These are phyloP conservation scores for Talaromyces sp. DNA, from an alignment of 2,329 filamentous ascomycete genomes.

Conservation along the genomic window DNA sequence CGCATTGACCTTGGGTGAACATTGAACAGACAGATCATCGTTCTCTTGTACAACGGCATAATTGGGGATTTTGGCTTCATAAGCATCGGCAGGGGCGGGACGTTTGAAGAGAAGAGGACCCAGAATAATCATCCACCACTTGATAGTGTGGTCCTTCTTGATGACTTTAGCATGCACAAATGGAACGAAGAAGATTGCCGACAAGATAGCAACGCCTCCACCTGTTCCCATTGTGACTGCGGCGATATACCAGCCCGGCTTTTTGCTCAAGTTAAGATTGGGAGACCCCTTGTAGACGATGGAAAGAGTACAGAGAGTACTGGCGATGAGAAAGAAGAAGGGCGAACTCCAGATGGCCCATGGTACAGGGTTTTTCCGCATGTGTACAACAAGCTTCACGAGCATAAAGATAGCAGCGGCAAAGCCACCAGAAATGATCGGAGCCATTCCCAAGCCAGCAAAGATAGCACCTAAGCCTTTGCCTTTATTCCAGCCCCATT, in stretches of 20 bases:
- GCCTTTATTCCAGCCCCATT: constrained; percentile 66
- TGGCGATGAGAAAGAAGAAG: constrained; percentile 72
- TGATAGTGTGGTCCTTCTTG: constrained; percentile 61
- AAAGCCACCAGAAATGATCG: constrained; percentile 60
- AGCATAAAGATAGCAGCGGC: constrained; percentile 65
- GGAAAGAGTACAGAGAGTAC: constrained; percentile 67
- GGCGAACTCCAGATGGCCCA: constrained; percentile 71
- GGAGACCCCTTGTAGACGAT: constrained; percentile 79
- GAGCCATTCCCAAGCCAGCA: constrained; percentile 66
- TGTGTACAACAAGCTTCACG: constrained; percentile 65
- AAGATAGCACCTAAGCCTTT: constrained; percentile 68
- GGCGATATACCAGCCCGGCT: constrained; percentile 62
- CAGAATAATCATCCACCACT: constrained; percentile 57
- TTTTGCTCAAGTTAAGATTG: constrained; percentile 58
- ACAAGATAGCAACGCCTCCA: constrained; percentile 52
- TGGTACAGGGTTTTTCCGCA: constrained; percentile 64
- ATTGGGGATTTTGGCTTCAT: constrained; percentile 60
- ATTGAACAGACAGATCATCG: constrained; percentile 35
- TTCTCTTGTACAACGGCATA: constrained; percentile 71
- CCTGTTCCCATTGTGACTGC: constrained; percentile 62
- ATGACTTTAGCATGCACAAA: constrained; percentile 62
- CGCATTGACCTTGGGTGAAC: not conserved
- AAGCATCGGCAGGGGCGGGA: constrained; percentile 47
- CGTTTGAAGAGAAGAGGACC: constrained; percentile 63
- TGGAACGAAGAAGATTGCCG: constrained; percentile 68